Evolutionary conservation across 2,329 filamentous ascomycete genomes (phyloP).

Genomic region (Beauveria varroae): DNA sequence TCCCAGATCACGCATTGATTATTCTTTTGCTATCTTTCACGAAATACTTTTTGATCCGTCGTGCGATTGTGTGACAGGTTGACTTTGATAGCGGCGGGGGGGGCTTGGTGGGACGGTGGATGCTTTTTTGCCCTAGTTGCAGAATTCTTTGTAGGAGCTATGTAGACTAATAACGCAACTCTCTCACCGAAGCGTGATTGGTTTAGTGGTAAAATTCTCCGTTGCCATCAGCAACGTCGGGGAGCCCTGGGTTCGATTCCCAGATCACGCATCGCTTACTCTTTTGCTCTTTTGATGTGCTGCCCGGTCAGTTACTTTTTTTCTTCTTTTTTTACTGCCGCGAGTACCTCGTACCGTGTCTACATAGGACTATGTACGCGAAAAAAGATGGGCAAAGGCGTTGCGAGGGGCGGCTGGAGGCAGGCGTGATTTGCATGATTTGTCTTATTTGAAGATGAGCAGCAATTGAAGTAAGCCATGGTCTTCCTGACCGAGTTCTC

Average conservation of each 20-base stretch:
- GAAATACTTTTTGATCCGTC: not conserved
- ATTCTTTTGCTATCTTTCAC: conserved; percentile 2
- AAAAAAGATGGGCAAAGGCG: too few species aligned
- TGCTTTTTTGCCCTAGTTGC: not conserved
- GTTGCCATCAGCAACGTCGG: conserved; percentile 17
- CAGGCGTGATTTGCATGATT: not conserved
- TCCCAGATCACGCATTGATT: conserved; percentile 17
- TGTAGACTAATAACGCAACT: not conserved
- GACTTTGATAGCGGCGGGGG: not conserved
- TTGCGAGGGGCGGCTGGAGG: too few species aligned
- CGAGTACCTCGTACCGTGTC: not conserved
- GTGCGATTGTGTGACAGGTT: not conserved
- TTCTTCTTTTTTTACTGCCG: not conserved
- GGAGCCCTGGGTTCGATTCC: conserved; percentile 17
- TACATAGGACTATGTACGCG: too few species aligned
- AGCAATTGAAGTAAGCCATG: conserved; percentile 8
- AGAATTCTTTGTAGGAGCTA: not conserved
- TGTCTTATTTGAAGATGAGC: not conserved
- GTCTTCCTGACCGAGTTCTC: conserved; percentile 10
- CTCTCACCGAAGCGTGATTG: conserved; percentile 15
- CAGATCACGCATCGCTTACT: conserved; percentile 14
- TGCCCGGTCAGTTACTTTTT: not conserved
- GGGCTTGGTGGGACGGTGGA: not conserved
- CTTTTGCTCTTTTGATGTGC: not conserved
- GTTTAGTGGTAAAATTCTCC: conserved; percentile 18